These are phyloP conservation scores for Pseudogymnoascus sp. DNA, from an alignment of 2,329 filamentous ascomycete species.

Conservation along the genomic window DNA sequence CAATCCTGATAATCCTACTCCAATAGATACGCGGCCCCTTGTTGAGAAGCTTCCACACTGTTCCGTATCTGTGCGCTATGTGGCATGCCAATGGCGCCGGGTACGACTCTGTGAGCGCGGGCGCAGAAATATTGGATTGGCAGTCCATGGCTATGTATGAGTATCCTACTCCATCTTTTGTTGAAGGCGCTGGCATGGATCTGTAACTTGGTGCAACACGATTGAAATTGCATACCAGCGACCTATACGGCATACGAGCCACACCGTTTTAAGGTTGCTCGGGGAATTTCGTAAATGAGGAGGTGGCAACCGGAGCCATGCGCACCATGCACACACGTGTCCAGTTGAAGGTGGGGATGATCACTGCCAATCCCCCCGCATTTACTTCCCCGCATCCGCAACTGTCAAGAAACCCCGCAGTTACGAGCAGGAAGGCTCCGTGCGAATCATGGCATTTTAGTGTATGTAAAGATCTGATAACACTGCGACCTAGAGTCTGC, in stretches of 20 bases:
- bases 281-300: conserved; percentile 1
- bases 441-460: background rate
- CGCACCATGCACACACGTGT: background rate
- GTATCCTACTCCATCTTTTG: background rate
- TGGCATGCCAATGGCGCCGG: background rate
- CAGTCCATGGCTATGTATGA: background rate
- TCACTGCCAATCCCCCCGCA: conserved; percentile 1
- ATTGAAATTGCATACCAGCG: background rate
- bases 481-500: background rate
- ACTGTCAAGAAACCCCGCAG: background rate
- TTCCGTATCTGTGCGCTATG: background rate
- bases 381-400: conserved; percentile 1
- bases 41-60: background rate
- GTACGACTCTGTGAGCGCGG: too few species aligned
- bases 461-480: background rate
- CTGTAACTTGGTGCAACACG: background rate
- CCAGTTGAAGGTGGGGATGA: background rate
- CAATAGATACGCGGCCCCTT: background rate
- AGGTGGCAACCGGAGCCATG: background rate
- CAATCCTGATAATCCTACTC: background rate
- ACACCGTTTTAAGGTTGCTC: background rate
- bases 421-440: background rate
- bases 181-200: background rate
- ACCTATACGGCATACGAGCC: background rate
- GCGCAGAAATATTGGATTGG: background rate